Conservation (phyloP, 2,329 filamentous ascomycete genomes). For the Aspergillus sp. region DNA sequence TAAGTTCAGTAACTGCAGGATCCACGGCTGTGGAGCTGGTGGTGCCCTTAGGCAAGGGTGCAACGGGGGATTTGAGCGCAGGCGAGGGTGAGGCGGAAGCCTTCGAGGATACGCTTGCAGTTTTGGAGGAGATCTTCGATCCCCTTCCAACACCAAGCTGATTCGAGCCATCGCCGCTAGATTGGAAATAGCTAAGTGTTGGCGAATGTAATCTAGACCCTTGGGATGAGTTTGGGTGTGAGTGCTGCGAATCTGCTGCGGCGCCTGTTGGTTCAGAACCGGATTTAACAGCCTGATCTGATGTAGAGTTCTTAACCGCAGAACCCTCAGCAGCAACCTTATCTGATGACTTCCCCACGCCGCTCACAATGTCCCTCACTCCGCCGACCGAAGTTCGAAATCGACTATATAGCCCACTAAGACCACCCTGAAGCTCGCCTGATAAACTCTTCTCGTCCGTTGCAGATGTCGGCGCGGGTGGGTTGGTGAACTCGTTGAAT, state of each 20-base stretch:
- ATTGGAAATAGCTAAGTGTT: slow-evolving; percentile 24
- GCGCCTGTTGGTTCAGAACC: slow-evolving; percentile 13
- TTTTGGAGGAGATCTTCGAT: slow-evolving; percentile 38
- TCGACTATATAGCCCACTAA: slow-evolving; percentile 84
- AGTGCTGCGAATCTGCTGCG: slow-evolving; percentile 16
- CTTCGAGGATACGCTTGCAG: slow-evolving; percentile 39
- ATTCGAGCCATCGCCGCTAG: slow-evolving; percentile 21
- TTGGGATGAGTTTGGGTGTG: slow-evolving; percentile 27
- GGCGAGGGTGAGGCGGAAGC: slow-evolving; percentile 33
- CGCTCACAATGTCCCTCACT: slow-evolving; percentile 50
- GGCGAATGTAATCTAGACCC: slow-evolving; percentile 36
- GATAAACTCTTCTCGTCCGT: slow-evolving; percentile 66
- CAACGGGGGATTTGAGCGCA: slow-evolving; percentile 33
- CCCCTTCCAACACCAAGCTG: slow-evolving; percentile 22
- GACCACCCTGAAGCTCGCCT: slow-evolving; percentile 74
- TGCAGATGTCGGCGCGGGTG: slow-evolving; percentile 57
- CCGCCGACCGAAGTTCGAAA: slow-evolving; percentile 77
- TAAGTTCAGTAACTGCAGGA: slow-evolving; percentile 42
- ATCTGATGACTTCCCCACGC: slow-evolving; percentile 27
- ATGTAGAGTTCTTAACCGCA: slow-evolving; percentile 20
- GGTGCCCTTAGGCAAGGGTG: slow-evolving; percentile 29
- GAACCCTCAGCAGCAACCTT: slow-evolving; percentile 19
- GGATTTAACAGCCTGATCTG: slow-evolving; percentile 24
- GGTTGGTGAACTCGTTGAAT: slow-evolving; percentile 79
- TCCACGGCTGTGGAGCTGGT: slow-evolving; percentile 34